These are phyloP conservation scores for Beta lomatogona DNA, from an alignment of 179 eudicot genomes.

Conservation along the genomic window DNA sequence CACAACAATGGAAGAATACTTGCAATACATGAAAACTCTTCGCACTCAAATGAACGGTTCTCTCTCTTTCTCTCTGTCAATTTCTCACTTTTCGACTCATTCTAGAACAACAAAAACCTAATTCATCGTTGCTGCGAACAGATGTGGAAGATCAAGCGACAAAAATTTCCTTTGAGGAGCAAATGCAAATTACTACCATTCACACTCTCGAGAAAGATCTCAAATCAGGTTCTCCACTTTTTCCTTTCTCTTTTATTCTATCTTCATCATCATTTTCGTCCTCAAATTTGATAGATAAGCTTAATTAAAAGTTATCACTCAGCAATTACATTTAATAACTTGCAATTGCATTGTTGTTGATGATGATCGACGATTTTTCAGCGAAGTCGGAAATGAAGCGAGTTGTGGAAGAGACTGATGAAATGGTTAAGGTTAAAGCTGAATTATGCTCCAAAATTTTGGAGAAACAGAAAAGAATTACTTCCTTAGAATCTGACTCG, in stretches of 20 bases:
- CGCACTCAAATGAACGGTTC: slow-evolving; percentile 78
- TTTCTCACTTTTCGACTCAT: background rate
- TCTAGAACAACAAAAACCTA: background rate
- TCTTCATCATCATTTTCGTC: background rate
- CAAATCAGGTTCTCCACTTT: slow-evolving; percentile 46
- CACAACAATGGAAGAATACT: slow-evolving; percentile 60
- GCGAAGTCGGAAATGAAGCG: slow-evolving; percentile 52
- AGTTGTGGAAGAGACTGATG: slow-evolving; percentile 54
- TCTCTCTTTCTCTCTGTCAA: slow-evolving; percentile 17
- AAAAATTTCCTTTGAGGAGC: slow-evolving; percentile 72
- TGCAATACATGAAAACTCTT: slow-evolving; percentile 64
- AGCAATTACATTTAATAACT: background rate
- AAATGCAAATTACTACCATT: slow-evolving; percentile 67
- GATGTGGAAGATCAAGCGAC: slow-evolving; percentile 91
- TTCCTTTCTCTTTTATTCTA: background rate
- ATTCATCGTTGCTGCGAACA: slow-evolving; percentile 18
- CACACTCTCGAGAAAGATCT: slow-evolving; percentile 69
- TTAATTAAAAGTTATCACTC: background rate
- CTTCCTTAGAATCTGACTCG: slow-evolving; percentile 58
- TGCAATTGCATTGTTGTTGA: background rate
- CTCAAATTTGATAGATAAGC: background rate
- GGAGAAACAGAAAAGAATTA: slow-evolving; percentile 59
- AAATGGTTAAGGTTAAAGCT: slow-evolving; percentile 55
- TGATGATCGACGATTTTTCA: slow-evolving; percentile 29
- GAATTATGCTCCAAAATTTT: slow-evolving; percentile 60